Percentiles rank a stretch among this genome's conserved stretches.
These are phyloP conservation scores for Prunus padus DNA, from an alignment of 306 rosid species.

Conservation along the genomic window DNA sequence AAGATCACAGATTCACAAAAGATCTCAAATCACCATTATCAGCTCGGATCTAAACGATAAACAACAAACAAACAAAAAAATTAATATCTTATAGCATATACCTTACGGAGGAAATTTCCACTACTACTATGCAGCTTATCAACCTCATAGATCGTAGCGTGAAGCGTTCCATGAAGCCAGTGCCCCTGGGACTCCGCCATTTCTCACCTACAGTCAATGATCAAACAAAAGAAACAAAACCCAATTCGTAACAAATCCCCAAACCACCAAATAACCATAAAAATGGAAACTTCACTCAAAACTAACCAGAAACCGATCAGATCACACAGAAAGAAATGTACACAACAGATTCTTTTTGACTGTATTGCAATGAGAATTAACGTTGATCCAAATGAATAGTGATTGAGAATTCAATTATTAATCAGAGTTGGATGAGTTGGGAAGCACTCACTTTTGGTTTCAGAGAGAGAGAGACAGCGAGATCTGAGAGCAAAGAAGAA, in stretches of 20 bases:
- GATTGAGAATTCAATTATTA: neutral
- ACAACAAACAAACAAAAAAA: neutral
- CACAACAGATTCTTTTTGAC: neutral
- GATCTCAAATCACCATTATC: conserved; percentile 1
- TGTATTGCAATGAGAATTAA: neutral
- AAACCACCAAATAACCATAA: neutral
- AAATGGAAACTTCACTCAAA: neutral
- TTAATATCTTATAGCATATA: conserved; percentile 13
- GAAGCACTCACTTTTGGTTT: conserved; percentile 11
- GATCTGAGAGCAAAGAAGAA: conserved; percentile 16
- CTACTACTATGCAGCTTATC: conserved; percentile 49
- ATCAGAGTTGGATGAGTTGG: neutral
- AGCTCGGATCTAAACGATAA: conserved; percentile 2
- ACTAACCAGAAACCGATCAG: neutral
- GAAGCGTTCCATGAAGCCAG: conserved; percentile 89
- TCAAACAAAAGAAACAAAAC: conserved; percentile 15
- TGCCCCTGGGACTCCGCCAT: conserved; percentile 52
- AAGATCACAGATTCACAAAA: neutral
- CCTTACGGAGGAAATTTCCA: conserved; percentile 64
- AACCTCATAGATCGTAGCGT: conserved; percentile 79
- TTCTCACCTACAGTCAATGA: conserved; percentile 51
- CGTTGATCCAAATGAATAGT: neutral
- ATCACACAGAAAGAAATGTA: neutral
- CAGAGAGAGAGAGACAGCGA: conserved; percentile 15
- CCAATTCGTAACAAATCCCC: conserved; percentile 30